These are phyloP conservation scores for Phialocephala sp. DNA, from an alignment of 2,329 filamentous ascomycete genomes.

Conservation along the genomic window DNA sequence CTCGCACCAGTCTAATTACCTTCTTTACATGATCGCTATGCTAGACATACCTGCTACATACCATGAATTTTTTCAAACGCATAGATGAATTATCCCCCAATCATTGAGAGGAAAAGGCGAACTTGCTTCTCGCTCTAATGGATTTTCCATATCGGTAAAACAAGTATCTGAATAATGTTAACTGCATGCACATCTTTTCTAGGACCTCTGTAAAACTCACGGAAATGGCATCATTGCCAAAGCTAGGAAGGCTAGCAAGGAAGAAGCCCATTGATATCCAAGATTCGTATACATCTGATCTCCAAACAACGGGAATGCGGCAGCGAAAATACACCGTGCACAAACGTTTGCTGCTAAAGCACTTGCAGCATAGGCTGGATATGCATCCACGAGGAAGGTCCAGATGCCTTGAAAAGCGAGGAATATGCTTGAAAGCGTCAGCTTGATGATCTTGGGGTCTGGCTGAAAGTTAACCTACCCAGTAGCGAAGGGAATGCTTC, in stretches of 20 bases:
- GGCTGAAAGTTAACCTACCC: conserved; percentile 57
- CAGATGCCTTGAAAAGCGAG: conserved; percentile 85
- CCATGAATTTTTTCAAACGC: not conserved
- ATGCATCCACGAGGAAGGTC: conserved; percentile 80
- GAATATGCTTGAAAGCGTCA: conserved; percentile 50
- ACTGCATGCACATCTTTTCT: not conserved
- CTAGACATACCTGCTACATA: not conserved
- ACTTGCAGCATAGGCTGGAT: conserved; percentile 74
- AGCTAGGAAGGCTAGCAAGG: conserved; percentile 62
- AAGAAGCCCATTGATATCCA: conserved; percentile 71
- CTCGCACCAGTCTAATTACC: not conserved
- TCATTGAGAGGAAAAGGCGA: conserved; percentile 42
- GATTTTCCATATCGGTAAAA: conserved; percentile 63
- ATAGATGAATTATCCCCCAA: not conserved
- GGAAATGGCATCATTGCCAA: conserved; percentile 66
- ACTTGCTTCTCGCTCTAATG: conserved; percentile 58
- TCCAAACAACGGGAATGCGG: conserved; percentile 76
- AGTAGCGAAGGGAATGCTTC: conserved; percentile 69
- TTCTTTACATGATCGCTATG: not conserved
- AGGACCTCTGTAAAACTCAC: conserved; percentile 15
- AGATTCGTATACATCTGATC: conserved; percentile 71
- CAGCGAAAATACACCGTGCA: conserved; percentile 79
- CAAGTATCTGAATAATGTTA: conserved; percentile 46
- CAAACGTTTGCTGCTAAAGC: conserved; percentile 86
- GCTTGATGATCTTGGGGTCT: not conserved